Evolutionary conservation across 2,329 filamentous ascomycete genomes (phyloP).

Genomic region (Aspergillus pseudoglaucus): DNA sequence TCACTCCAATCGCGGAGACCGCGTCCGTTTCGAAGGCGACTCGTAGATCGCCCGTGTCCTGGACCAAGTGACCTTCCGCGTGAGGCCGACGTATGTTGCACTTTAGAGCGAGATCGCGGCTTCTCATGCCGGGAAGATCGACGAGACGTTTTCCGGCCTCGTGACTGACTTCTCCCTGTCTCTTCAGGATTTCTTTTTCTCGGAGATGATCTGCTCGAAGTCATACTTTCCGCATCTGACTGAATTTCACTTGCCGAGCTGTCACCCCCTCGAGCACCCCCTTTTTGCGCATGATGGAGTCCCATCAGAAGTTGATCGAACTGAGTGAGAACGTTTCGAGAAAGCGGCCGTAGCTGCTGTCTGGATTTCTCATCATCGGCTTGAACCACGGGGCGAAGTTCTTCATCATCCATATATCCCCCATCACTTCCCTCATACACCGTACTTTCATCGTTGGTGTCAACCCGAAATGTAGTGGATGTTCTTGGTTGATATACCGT

Average conservation of each 20-base stretch:
- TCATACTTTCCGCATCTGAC: constrained; percentile 21
- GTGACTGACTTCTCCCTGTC: constrained; percentile 13
- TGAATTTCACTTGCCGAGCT: constrained; percentile 23
- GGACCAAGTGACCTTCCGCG: constrained; percentile 11
- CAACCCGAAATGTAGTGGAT: constrained; percentile 7
- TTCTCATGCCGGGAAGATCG: constrained; percentile 6
- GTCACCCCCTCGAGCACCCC: constrained; percentile 33
- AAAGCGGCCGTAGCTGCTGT: constrained; percentile 58
- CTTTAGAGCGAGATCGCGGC: constrained; percentile 5
- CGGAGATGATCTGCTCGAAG: constrained; percentile 10
- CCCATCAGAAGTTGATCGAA: constrained; percentile 64
- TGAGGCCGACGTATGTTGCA: constrained; percentile 7
- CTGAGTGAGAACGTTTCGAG: constrained; percentile 62
- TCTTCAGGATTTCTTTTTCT: constrained; percentile 5
- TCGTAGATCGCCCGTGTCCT: constrained; percentile 6
- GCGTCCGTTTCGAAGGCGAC: constrained; percentile 9
- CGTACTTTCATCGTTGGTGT: constrained; percentile 12
- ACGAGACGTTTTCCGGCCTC: constrained; percentile 20
- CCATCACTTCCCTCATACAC: constrained; percentile 14
- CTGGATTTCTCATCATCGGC: constrained; percentile 65
- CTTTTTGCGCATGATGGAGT: constrained; percentile 61
- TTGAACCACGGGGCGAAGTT: constrained; percentile 49
- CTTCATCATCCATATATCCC: constrained; percentile 5
- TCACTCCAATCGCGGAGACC: constrained; percentile 73
- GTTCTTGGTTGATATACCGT: constrained; percentile 3